Conservation (phyloP, 2,329 filamentous ascomycete genomes). For the Fusarium guadeloupense region DNA sequence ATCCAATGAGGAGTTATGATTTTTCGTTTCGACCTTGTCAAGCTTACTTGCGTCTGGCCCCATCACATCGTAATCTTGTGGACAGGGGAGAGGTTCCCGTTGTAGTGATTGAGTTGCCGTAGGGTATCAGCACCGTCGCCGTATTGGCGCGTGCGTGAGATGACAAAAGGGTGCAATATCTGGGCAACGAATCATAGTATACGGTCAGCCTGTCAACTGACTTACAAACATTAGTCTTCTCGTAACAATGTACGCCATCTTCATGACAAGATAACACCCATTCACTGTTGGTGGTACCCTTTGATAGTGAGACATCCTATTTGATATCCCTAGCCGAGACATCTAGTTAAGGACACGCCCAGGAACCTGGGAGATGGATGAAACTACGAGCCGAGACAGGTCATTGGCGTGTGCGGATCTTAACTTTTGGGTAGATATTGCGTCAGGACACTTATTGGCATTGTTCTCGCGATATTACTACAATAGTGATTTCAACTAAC, state of each 20-base stretch:
- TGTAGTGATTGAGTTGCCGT: background rate
- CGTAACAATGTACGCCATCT: background rate
- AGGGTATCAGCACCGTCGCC: conserved; percentile 17
- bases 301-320: conserved; percentile 5
- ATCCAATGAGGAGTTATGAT: background rate
- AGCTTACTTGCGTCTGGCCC: background rate
- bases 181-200: background rate
- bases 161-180: background rate
- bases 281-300: background rate
- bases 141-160: background rate
- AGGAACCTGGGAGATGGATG: background rate
- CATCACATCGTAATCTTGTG: conserved; percentile 23
- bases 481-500: no score
- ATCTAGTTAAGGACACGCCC: background rate
- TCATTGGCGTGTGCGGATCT: background rate
- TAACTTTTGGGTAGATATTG: background rate
- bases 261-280: no score
- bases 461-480: background rate
- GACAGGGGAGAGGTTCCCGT: background rate
- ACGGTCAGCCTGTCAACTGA: background rate
- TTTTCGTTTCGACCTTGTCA: background rate
- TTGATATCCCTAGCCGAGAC: conserved; percentile 12
- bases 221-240: background rate
- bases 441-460: background rate
- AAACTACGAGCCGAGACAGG: background rate